Base-by-base conservation (phyloP, 2,329 filamentous ascomycete species). In the Dactylellina leptospora region DNA sequence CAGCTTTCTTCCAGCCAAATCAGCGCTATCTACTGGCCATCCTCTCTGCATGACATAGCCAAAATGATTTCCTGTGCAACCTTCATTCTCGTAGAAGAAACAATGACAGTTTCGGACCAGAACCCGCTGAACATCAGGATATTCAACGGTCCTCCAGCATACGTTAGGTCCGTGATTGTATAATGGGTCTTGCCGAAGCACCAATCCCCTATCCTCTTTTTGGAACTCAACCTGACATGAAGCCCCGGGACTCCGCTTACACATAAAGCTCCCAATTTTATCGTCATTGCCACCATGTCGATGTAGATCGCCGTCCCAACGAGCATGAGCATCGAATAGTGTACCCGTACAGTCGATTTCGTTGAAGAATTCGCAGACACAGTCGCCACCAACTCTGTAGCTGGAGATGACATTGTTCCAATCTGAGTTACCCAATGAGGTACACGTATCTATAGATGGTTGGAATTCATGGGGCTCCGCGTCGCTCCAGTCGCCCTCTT, bases 381-480 rank as follows among this genome's bases (percentile, higher is more conserved):
- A 59, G 42, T 59, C 55, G 40, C 55, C 55, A 16, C 55, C 55
- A n/a, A 59, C 55, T 48, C 30, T 48, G 20, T 33, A 59, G 25
- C 40, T 48, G n/a, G 22, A 9, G 23, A 59, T 59, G 2, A 11
- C n/a, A 27, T 59, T 25, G 5, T 10, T 3, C 51, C 51, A 56
- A 1, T 23, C 18, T 1, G 10, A 18, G 36, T 16, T 16, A 25
- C 23, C 2, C 40, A 44, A 22, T 3, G 1, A 13, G 6, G 11
- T 13, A 3, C 22, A 48, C 2, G 13, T 38, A 16, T 48, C 40
- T 23, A 47, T 2, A 22, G 11, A 3, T 1, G 55, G 55, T 36
- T 36, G 22, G 6, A 36, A 9, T 23, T 47, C 55, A 13, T 45
- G 22, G 36, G 36, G 13, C 6, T 42, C 54, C 13, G 5, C 11